Conservation (phyloP, 371 early-diverging fungal species). For the Mortierella sp. region DNA sequence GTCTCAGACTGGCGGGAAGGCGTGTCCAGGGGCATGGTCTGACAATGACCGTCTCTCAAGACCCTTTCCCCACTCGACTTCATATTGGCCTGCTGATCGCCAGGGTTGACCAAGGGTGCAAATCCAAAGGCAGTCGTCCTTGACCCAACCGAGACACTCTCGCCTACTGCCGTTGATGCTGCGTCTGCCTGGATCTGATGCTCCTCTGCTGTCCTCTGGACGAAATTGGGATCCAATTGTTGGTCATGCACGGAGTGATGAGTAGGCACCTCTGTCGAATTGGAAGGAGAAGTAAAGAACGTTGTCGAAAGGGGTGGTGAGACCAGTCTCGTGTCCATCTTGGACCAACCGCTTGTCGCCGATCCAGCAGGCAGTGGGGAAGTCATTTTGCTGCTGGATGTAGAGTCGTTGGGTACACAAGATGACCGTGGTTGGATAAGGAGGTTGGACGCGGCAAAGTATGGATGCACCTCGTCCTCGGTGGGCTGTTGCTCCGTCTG, state of each 20-base stretch:
- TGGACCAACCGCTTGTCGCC: background rate
- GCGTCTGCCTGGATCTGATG: background rate
- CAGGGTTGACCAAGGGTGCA: conserved; percentile 21
- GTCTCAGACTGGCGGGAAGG: background rate
- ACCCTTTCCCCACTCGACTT: conserved; percentile 16
- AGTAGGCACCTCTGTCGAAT: conserved; percentile 17
- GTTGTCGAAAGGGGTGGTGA: conserved; percentile 4
- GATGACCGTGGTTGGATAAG: background rate
- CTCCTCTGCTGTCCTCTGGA: conserved; percentile 4
- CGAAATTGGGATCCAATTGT: conserved; percentile 19
- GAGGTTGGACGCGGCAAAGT: conserved; percentile 24
- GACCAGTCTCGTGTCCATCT: background rate
- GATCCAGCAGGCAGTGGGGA: conserved; percentile 2
- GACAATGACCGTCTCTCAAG: conserved; percentile 15
- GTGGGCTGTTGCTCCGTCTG: background rate
- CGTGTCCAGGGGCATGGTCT: background rate
- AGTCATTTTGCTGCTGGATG: background rate
- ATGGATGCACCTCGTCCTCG: conserved; percentile 27
- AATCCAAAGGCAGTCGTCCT: conserved; percentile 33
- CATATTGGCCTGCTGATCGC: conserved; percentile 23
- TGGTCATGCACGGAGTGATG: conserved; percentile 8
- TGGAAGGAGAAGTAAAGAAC: conserved; percentile 18
- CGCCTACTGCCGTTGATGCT: background rate
- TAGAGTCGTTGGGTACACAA: background rate
- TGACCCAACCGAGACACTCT: conserved; percentile 21